These are phyloP conservation scores for Apophysomyces sp. DNA, from an alignment of 371 early-diverging fungal genomes.

Conservation along the genomic window DNA sequence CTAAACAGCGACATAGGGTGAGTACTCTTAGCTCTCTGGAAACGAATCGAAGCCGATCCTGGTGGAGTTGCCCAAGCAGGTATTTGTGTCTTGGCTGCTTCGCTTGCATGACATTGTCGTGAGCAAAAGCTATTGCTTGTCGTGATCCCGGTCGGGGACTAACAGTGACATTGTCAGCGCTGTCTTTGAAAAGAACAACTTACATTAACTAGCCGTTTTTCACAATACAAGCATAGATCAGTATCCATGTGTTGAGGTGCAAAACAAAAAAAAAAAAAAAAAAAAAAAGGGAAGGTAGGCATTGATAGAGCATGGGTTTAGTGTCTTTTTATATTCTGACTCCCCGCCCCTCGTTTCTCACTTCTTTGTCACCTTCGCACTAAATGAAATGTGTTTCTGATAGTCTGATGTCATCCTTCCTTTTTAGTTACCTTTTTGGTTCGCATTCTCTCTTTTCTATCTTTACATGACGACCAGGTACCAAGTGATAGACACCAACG, in stretches of 20 bases:
- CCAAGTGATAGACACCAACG: conserved; percentile 25
- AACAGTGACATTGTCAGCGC: background rate
- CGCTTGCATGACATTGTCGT: conserved; percentile 11
- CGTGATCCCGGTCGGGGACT: background rate
- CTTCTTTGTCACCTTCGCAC: background rate
- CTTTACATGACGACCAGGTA: conserved; percentile 24
- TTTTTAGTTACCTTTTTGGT: background rate
- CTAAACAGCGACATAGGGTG: background rate
- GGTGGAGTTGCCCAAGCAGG: conserved; percentile 16
- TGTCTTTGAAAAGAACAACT: background rate
- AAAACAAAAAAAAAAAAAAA: conserved; percentile 2
- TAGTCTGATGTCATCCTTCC: background rate
- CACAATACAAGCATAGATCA: conserved; percentile 25
- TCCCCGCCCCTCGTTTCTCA: background rate
- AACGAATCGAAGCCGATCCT: conserved; percentile 8
- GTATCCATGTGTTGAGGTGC: conserved; percentile 15
- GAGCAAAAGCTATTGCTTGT: conserved; percentile 12
- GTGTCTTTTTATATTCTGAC: background rate
- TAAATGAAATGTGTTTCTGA: background rate
- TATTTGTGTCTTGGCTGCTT: conserved; percentile 10
- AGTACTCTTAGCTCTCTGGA: conserved; percentile 4
- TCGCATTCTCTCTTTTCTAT: conserved; percentile 4
- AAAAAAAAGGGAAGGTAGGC: conserved; percentile 1
- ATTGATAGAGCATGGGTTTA: background rate
- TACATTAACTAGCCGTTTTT: conserved; percentile 15